These are phyloP conservation scores for Gossypium stocksii DNA, from an alignment of 345 rosid genomes.

Conservation along the genomic window DNA sequence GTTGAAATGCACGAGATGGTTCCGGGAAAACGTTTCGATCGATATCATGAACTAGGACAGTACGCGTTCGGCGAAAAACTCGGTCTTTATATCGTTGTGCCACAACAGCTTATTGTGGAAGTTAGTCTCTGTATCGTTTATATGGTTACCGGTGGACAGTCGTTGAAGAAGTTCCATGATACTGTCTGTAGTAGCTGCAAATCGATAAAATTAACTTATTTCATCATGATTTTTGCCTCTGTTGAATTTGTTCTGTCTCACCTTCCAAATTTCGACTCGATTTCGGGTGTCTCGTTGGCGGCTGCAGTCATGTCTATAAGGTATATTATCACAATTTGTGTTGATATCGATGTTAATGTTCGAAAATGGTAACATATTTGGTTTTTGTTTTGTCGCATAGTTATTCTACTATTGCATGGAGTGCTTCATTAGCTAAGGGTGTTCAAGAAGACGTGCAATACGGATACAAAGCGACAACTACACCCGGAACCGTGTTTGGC, in stretches of 20 bases:
- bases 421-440: slow-evolving; percentile 50
- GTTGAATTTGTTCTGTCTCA: slow-evolving; percentile 63
- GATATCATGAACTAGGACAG: slow-evolving; percentile 80
- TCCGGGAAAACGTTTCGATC: slow-evolving; percentile 29
- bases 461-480: slow-evolving; percentile 38
- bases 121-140: slow-evolving; percentile 62
- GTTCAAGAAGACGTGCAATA: slow-evolving; percentile 42
- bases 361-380: not conserved
- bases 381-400: slow-evolving; percentile 26
- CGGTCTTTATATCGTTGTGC: slow-evolving; percentile 74
- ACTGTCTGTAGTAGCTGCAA: slow-evolving; percentile 40
- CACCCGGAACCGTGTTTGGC: slow-evolving; percentile 48
- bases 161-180: slow-evolving; percentile 53
- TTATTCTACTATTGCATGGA: slow-evolving; percentile 84
- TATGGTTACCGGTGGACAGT: slow-evolving; percentile 77
- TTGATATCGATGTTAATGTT: too few species aligned
- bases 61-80: slow-evolving; percentile 77
- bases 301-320: slow-evolving; percentile 82
- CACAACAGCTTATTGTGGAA: slow-evolving; percentile 71
- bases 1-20: slow-evolving; percentile 2
- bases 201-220: slow-evolving; percentile 45
- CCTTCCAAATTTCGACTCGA: slow-evolving; percentile 76
- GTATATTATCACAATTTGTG: slow-evolving; percentile 20
- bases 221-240: slow-evolving; percentile 68
- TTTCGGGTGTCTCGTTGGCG: slow-evolving; percentile 68